phyloP scores from a whole-genome alignment of 2,329 filamentous ascomycete species.

The Conoideocrella luteorostrata region DNA sequence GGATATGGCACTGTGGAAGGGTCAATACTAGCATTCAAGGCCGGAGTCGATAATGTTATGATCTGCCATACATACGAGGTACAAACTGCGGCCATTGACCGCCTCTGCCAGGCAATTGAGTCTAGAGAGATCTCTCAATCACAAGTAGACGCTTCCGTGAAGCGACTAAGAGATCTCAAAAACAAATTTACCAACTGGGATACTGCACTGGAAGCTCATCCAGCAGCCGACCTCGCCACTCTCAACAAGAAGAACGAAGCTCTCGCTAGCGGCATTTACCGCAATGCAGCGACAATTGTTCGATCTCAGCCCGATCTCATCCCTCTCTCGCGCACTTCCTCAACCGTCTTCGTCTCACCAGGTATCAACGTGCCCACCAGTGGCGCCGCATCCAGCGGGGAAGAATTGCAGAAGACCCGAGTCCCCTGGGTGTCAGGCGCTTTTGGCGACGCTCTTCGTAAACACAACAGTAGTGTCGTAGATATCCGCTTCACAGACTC shows the following conservation, averaged over 20 bases:
- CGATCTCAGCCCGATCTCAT: slow-evolving; percentile 12
- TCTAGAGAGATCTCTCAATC: slow-evolving; percentile 11
- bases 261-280: slow-evolving; percentile 15
- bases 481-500: slow-evolving; percentile 17
- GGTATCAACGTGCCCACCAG: slow-evolving; percentile 17
- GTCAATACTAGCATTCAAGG: slow-evolving; percentile 18
- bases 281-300: slow-evolving; percentile 16
- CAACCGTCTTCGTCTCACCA: slow-evolving; percentile 18
- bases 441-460: slow-evolving; percentile 15
- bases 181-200: slow-evolving; percentile 17
- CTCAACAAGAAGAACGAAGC: slow-evolving; percentile 13
- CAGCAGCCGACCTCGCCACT: slow-evolving; percentile 5
- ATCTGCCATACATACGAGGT: slow-evolving; percentile 21
- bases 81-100: slow-evolving; percentile 18
- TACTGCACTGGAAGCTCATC: slow-evolving; percentile 10
- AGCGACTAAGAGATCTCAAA: slow-evolving; percentile 15
- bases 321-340: slow-evolving; percentile 12
- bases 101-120: slow-evolving; percentile 15
- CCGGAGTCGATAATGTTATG: slow-evolving; percentile 21
- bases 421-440: slow-evolving; percentile 19
- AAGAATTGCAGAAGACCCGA: slow-evolving; percentile 15
- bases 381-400: slow-evolving; percentile 17
- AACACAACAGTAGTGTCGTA: slow-evolving; percentile 8
- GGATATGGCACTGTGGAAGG: slow-evolving; percentile 19
- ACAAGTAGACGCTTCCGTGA: slow-evolving; percentile 14